Percentiles rank a stretch among this genome's conserved stretches.
phyloP scores from a whole-genome alignment of 2,329 filamentous ascomycete species.

The Huntiella savannae region DNA sequence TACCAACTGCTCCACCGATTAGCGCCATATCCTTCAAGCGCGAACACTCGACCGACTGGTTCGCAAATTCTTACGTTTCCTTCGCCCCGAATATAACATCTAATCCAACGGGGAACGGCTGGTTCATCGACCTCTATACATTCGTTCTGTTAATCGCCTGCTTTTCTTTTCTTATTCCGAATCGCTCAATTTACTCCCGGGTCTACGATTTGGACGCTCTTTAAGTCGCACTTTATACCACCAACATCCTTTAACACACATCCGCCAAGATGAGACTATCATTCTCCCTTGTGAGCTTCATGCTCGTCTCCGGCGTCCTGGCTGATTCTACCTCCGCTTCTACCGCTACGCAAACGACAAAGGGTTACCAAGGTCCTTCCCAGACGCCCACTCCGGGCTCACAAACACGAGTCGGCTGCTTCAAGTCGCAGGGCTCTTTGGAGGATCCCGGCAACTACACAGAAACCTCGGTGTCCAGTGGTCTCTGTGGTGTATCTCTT shows the following conservation, averaged over 20 bases:
- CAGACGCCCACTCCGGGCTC: slow-evolving; percentile 20
- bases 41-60: neutral
- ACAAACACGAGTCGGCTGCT: slow-evolving; percentile 33
- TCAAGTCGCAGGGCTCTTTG: slow-evolving; percentile 24
- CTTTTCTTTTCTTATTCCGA: neutral
- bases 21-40: neutral
- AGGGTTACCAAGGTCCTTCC: slow-evolving; percentile 16
- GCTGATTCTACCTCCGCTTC: neutral
- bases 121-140: slow-evolving; percentile 8
- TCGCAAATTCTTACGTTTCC: neutral
- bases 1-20: neutral
- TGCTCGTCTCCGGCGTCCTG: neutral
- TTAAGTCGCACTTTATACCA: neutral
- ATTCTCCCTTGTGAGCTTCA: neutral
- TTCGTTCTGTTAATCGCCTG: neutral
- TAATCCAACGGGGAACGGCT: slow-evolving; percentile 8
- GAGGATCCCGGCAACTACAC: slow-evolving; percentile 14
- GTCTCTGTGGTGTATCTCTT: slow-evolving; percentile 21
- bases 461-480: slow-evolving; percentile 18
- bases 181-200: neutral
- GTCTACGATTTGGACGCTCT: too few relatives aligned
- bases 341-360: slow-evolving; percentile 15
- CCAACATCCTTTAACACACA: neutral
- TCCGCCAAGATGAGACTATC: slow-evolving; percentile 9
- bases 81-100: neutral